Conservation (phyloP, 2,329 filamentous ascomycete genomes). For the Epichloe festucae region DNA sequence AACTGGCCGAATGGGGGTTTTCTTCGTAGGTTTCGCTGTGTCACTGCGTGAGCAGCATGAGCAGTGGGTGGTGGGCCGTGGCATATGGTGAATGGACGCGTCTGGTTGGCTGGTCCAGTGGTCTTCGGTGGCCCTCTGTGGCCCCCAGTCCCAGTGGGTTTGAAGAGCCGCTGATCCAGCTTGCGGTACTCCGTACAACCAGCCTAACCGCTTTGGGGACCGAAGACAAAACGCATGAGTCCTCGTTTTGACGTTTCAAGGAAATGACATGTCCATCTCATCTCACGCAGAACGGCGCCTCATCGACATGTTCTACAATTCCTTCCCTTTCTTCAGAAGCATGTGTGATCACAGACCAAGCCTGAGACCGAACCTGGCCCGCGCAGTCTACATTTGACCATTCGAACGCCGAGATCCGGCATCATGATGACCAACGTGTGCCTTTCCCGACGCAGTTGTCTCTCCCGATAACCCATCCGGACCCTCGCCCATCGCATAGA, state of each 20-base stretch:
- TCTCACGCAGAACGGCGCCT: neutral
- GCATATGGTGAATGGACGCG: neutral
- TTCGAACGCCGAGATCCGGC: neutral
- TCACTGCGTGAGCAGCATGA: neutral
- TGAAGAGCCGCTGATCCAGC: neutral
- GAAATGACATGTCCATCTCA: too few species aligned
- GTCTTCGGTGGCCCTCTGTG: too few species aligned
- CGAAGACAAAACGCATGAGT: slow-evolving; percentile 4
- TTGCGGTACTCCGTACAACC: neutral
- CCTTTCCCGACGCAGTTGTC: neutral
- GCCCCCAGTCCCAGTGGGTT: too few species aligned
- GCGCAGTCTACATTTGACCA: neutral
- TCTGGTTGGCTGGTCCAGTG: neutral
- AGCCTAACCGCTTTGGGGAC: slow-evolving; percentile 11
- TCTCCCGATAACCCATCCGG: neutral
- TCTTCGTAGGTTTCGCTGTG: too few species aligned
- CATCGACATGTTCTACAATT: neutral
- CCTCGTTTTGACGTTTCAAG: too few species aligned
- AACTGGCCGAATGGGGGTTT: neutral
- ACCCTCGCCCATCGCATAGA: neutral
- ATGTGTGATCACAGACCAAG: neutral
- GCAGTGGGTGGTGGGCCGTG: neutral
- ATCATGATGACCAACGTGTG: slow-evolving; percentile 1
- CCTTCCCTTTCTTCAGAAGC: neutral
- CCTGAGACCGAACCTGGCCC: neutral